These are phyloP conservation scores for Gentiana dahurica DNA, from an alignment of 257 asterid genomes.

Conservation along the genomic window DNA sequence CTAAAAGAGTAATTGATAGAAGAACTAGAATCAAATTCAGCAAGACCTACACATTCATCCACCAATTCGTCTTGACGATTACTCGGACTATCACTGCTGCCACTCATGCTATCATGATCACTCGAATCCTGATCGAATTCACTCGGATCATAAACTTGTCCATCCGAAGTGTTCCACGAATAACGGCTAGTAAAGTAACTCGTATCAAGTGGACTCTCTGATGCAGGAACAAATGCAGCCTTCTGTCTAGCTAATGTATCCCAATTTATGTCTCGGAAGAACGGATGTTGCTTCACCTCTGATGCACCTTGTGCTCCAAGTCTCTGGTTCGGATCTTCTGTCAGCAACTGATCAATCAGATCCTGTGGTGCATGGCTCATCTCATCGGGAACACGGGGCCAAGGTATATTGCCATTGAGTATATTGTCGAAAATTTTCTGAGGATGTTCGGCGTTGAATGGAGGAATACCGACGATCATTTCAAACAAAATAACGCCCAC, in stretches of 20 bases:
- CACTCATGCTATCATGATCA: constrained; percentile 33
- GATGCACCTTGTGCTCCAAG: constrained; percentile 88
- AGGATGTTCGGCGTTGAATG: constrained; percentile 74
- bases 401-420: constrained; percentile 76
- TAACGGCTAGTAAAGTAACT: constrained; percentile 84
- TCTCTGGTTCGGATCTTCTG: constrained; percentile 73
- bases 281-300: constrained; percentile 86
- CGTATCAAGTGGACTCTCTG: constrained; percentile 80
- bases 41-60: constrained; percentile 84
- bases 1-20: constrained; percentile 71
- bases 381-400: constrained; percentile 76
- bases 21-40: constrained; percentile 48
- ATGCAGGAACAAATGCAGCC: constrained; percentile 91
- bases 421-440: constrained; percentile 84
- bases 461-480: constrained; percentile 72
- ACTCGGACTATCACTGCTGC: not conserved
- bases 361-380: constrained; percentile 75
- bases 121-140: constrained; percentile 44
- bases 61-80: constrained; percentile 1
- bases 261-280: constrained; percentile 92
- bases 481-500: constrained; percentile 83
- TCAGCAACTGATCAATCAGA: constrained; percentile 82
- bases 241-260: constrained; percentile 76
- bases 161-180: constrained; percentile 27
- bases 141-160: constrained; percentile 46